These are phyloP conservation scores for Penicillium manginii DNA, from an alignment of 495 filamentous ascomycete genomes.

Conservation along the genomic window DNA sequence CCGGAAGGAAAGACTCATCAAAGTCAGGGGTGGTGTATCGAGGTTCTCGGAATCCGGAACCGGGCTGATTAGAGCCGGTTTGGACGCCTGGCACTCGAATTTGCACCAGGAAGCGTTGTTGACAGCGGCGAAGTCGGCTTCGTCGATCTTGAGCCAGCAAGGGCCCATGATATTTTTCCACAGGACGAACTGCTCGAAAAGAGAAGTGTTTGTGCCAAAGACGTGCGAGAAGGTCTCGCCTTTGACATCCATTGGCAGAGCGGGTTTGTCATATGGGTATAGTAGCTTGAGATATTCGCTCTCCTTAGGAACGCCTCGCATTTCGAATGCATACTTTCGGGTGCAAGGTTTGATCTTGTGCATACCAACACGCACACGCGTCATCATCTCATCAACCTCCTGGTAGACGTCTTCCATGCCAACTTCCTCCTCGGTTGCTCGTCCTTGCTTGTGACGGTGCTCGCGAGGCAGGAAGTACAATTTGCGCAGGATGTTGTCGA, in stretches of 20 bases:
- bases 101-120: conserved; percentile 97
- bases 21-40: conserved; percentile 82
- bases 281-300: conserved; percentile 89
- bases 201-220: conserved; percentile 89
- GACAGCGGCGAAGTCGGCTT: conserved; percentile 78
- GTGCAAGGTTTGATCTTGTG: conserved; percentile 91
- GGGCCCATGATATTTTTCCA: conserved; percentile 99
- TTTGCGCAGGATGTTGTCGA: conserved; percentile 93
- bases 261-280: conserved; percentile 83
- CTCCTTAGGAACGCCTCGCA: conserved; percentile 84
- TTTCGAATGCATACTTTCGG: conserved; percentile 94
- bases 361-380: conserved; percentile 76
- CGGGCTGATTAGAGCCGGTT: conserved; percentile 71
- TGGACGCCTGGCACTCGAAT: conserved; percentile 79
- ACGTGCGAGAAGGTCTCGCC: conserved; percentile 94
- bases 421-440: conserved; percentile 77
- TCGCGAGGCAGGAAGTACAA: conserved; percentile 90
- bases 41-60: conserved; percentile 75
- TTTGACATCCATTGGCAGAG: conserved; percentile 67
- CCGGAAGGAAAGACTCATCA: conserved; percentile 91
- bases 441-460: conserved; percentile 62
- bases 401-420: conserved; percentile 87
- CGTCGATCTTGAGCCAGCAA: conserved; percentile 91
- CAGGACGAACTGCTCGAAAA: conserved; percentile 97
- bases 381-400: conserved; percentile 86